Evolutionary conservation across 768 basidiomycete species (phyloP), one percentile per base, ranked within the genome.

Genomic region (Boletus bicolor): DNA sequence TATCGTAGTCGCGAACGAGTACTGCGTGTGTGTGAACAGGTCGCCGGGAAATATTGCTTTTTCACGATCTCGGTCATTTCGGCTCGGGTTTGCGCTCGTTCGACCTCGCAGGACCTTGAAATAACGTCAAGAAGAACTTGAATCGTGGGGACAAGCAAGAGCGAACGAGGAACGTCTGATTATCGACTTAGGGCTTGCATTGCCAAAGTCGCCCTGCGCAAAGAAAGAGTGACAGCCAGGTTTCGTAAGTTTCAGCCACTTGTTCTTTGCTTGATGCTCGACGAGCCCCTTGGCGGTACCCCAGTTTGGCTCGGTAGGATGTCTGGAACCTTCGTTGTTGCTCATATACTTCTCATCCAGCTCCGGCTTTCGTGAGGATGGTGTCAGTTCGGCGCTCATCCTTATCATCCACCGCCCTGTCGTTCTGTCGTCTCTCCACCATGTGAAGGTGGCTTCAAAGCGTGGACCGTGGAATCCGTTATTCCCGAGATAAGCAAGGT

Each of bases 401-500:
- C 35, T 51, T 19, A 37, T 32, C 10, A 26, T 11, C 39, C 24
- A 39, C 32, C n/a, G 7, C 26, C 45, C 28, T 21, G 28, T 35
- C 3, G 34, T 19, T 30, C 39, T 11, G 3, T 14, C 15, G 34
- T 32, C 53, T n/a, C 17, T 17, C 8, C 24, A n/a, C 19, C 34
- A 10, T 21, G 34, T 35, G 35, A 50, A 57, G 6, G 34, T n/a
- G 10, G 1, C 17, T 21, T 9, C 12, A 24, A 21, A 26, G 19
- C 8, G 12, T 32, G 26, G 44, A 38, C 14, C 26, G 26, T 28
- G 26, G 26, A 4, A 7, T 30, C 28, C 2, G 39, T 36, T 19
- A 7, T 14, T 7, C 34, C 38, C 2, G 17, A 58, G 64, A 66
- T 66, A 66, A 66, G 57, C n/a, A 15, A 2, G 9, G 39, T 48